Base-by-base conservation (phyloP, 495 filamentous ascomycete species). In the Corynascus novoguineensis region DNA sequence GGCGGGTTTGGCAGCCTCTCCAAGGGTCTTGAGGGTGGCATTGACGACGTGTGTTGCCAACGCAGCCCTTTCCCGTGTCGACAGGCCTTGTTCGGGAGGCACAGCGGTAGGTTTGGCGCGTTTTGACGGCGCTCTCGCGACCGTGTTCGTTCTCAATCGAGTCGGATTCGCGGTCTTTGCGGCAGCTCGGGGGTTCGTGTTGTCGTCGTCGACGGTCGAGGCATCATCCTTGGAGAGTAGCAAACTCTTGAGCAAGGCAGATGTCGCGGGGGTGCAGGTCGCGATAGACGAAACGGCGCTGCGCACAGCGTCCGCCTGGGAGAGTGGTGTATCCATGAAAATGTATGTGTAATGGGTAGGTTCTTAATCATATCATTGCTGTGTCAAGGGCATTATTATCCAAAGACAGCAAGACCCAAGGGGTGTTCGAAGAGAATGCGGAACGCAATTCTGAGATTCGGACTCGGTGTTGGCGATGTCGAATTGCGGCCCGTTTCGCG, bases 21-120 rank as follows among this genome's bases (percentile, higher is more conserved):
- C 81, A 11, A 97, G 79, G 8, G 80, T 74, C 65, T 88, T 93
- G 21, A 93, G 71, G 14, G 84, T 82, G 28, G 73, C 75, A 73
- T 95, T 96, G 58, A 93, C 84, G 19, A 92, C 80, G 47, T 92
- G 85, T 3, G 91, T 92, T 4, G 90, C 89, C 40, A 96, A 75
- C 38, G 84, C 76, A 1, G 83, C 80, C 66, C 77, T 85, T 59
- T 90, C 84, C 57, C 82, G 82, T 17, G 73, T 57, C 8, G 79
- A 77, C 44, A 87, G 68, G 44, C 67, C 70, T 29, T 69, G 69
- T 35, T 62, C 59, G 21, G 45, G 5, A 19, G 60, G 42, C 29
- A 60, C 55, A 7, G 60, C 44, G 21, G 53, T 57, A 19, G 64
- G 53, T 14, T 35, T 64, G 35, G 35, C 55, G 38, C 60, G 63